phyloP scores from a whole-genome alignment of 139 green algal genomes.

The Chlorella vulgaris region DNA sequence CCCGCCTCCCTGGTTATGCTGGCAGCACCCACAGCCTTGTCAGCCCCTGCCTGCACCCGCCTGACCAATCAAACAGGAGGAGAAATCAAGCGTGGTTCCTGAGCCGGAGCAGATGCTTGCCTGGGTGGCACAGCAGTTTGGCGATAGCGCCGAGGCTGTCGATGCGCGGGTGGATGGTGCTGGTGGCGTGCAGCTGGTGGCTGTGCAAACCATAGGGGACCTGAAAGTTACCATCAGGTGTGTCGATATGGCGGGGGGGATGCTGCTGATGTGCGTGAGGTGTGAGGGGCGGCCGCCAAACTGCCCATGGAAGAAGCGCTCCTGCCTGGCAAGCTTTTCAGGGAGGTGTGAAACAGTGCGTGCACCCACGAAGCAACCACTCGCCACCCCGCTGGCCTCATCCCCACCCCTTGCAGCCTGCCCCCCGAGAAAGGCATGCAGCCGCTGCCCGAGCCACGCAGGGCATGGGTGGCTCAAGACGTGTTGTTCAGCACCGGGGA shows the following conservation, averaged over 20 bases:
- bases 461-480: conserved; percentile 14
- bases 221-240: not conserved
- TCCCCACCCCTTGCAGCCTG: not conserved
- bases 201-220: not conserved
- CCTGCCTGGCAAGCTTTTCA: too few species aligned
- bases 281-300: too few species aligned
- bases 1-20: too few species aligned
- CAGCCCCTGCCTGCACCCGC: not conserved
- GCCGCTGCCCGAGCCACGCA: not conserved
- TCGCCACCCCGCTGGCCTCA: not conserved
- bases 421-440: not conserved
- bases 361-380: not conserved
- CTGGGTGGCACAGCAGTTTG: not conserved
- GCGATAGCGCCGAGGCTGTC: not conserved
- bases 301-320: too few species aligned
- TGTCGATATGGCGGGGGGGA: too few species aligned
- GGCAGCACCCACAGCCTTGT: too few species aligned
- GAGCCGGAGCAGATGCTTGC: not conserved
- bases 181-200: conserved; percentile 3
- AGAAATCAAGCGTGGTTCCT: not conserved
- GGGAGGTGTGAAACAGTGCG: not conserved
- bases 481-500: conserved; percentile 2
- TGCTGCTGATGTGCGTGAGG: too few species aligned
- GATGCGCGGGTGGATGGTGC: not conserved
- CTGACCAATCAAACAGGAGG: not conserved